Conservation (phyloP, 2,329 filamentous ascomycete genomes). For the Colletotrichum tofieldiae region DNA sequence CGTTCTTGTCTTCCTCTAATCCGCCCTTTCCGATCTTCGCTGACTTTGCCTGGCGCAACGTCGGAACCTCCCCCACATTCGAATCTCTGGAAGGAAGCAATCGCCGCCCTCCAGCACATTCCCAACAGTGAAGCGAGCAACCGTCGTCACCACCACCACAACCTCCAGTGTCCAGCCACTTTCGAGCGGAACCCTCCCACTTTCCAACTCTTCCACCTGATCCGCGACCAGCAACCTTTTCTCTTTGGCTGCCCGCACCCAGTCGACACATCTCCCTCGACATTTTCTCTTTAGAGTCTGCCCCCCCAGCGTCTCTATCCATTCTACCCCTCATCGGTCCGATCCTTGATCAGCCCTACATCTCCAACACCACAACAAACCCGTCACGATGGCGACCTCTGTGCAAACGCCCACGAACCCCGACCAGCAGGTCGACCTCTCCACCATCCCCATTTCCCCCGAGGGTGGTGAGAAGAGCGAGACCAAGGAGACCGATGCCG, state of each 20-base stretch:
- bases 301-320: slow-evolving; percentile 29
- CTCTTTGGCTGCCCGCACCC: slow-evolving; percentile 8
- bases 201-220: slow-evolving; percentile 34
- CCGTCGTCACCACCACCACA: slow-evolving; percentile 34
- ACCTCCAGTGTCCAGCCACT: slow-evolving; percentile 21
- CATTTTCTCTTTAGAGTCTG: slow-evolving; percentile 25
- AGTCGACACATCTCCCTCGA: slow-evolving; percentile 19
- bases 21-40: slow-evolving; percentile 42
- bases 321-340: slow-evolving; percentile 29
- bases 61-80: slow-evolving; percentile 44
- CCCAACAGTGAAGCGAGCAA: slow-evolving; percentile 42
- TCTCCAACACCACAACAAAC: slow-evolving; percentile 30
- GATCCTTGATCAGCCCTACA: slow-evolving; percentile 21
- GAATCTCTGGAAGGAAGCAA: slow-evolving; percentile 47
- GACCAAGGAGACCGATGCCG: slow-evolving; percentile 64
- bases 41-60: slow-evolving; percentile 59
- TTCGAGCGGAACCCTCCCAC: slow-evolving; percentile 41
- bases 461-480: slow-evolving; percentile 69
- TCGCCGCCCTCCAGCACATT: slow-evolving; percentile 48
- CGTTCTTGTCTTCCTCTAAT: slow-evolving; percentile 19
- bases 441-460: slow-evolving; percentile 78
- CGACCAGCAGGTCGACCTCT: slow-evolving; percentile 74
- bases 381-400: slow-evolving; percentile 54
- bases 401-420: slow-evolving; percentile 45
- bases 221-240: slow-evolving; percentile 24